A percentile compares a stretch with the other conserved stretches of the same genome.
phyloP scores from a whole-genome alignment of 441 rosid genomes.

The Gossypium schwendimanii region DNA sequence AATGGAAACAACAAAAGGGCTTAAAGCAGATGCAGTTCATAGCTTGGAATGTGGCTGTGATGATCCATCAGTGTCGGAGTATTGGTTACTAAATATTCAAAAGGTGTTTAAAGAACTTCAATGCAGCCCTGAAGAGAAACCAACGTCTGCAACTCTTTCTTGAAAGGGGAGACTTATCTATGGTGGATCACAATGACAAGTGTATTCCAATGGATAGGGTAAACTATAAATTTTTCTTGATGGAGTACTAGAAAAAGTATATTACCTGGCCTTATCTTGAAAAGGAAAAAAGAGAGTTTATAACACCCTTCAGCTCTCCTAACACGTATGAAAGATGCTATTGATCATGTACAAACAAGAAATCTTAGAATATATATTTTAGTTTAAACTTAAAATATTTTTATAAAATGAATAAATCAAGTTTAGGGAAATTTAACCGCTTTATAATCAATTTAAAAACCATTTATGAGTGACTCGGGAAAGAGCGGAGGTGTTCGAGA shows the following conservation, averaged over 20 bases:
- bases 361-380: too few relatives aligned
- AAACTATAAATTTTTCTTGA: neutral
- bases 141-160: neutral
- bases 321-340: neutral
- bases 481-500: too few relatives aligned
- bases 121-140: neutral
- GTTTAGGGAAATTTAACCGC: too few relatives aligned
- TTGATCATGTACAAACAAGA: too few relatives aligned
- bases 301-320: neutral
- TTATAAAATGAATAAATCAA: too few relatives aligned
- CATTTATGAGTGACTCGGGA: too few relatives aligned
- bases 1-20: neutral
- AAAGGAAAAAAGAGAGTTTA: neutral
- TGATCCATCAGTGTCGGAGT: neutral
- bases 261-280: neutral
- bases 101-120: neutral
- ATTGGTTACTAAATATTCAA: neutral
- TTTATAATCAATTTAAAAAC: too few relatives aligned
- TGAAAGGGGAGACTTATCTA: neutral
- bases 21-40: neutral
- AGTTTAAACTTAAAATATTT: too few relatives aligned
- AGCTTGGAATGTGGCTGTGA: neutral
- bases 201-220: neutral
- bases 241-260: neutral
- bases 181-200: neutral